Evolutionary conservation across 2,329 filamentous ascomycete genomes (phyloP).

Genomic region (Sclerotinia minor): DNA sequence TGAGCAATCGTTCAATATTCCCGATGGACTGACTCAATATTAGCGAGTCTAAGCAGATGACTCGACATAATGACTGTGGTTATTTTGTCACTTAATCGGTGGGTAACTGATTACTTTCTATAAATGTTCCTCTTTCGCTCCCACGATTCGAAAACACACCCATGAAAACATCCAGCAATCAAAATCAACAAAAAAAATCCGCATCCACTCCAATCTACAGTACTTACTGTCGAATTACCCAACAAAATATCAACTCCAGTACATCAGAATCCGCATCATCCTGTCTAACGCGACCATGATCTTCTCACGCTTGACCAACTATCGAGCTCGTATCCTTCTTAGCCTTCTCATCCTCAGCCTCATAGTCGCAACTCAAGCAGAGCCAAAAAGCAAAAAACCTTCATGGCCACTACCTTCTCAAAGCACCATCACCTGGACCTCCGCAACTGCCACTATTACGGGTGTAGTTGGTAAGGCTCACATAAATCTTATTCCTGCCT

Average conservation of each 20-base stretch:
- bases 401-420: not conserved
- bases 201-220: not conserved
- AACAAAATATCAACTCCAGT: not conserved
- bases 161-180: not conserved
- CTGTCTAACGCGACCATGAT: not conserved
- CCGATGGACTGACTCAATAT: too few species aligned
- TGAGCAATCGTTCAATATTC: too few species aligned
- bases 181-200: not conserved
- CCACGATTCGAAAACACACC: not conserved
- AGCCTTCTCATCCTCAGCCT: not conserved
- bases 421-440: not conserved
- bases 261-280: not conserved
- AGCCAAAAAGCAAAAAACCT: not conserved
- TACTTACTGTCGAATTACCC: not conserved
- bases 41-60: too few species aligned
- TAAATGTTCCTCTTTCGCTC: not conserved
- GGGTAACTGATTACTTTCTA: not conserved
- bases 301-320: not conserved
- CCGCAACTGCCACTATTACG: not conserved
- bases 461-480: not conserved
- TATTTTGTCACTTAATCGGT: too few species aligned
- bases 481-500: not conserved
- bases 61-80: too few species aligned
- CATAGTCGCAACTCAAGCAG: not conserved
- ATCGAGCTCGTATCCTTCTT: not conserved